Conservation (phyloP, 2,329 filamentous ascomycete genomes). For the Hymenoscyphus scutula region DNA sequence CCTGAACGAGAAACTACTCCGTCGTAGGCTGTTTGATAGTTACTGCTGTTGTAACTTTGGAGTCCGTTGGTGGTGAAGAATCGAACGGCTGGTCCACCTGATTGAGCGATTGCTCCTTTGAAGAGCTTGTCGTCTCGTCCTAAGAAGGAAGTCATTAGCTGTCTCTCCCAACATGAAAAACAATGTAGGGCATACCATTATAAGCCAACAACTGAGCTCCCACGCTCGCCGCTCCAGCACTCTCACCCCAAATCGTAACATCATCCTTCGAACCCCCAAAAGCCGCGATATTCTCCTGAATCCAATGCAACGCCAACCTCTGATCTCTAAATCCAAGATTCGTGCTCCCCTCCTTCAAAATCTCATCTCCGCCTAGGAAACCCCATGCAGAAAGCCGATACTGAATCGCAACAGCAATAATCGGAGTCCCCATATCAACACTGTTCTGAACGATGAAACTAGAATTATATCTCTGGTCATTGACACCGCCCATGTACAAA, state of each 20-base stretch:
- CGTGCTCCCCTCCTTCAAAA: slow-evolving; percentile 40
- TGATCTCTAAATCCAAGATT: slow-evolving; percentile 48
- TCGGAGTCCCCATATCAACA: slow-evolving; percentile 42
- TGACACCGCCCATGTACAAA: slow-evolving; percentile 36
- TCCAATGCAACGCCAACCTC: slow-evolving; percentile 43
- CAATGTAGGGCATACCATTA: slow-evolving; percentile 31
- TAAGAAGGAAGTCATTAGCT: background rate
- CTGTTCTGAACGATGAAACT: slow-evolving; percentile 37
- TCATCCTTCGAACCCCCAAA: slow-evolving; percentile 45
- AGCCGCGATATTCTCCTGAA: slow-evolving; percentile 43
- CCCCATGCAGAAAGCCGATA: slow-evolving; percentile 47
- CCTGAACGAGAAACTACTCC: slow-evolving; percentile 38
- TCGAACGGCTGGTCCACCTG: slow-evolving; percentile 31
- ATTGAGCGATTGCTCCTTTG: slow-evolving; percentile 48
- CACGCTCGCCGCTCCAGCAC: slow-evolving; percentile 34
- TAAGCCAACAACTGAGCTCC: slow-evolving; percentile 43
- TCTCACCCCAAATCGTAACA: slow-evolving; percentile 47
- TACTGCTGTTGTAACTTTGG: slow-evolving; percentile 20
- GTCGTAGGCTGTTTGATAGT: slow-evolving; percentile 33
- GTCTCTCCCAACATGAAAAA: background rate
- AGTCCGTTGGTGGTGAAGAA: slow-evolving; percentile 14
- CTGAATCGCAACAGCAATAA: slow-evolving; percentile 46
- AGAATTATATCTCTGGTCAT: slow-evolving; percentile 26
- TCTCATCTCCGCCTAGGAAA: slow-evolving; percentile 43
- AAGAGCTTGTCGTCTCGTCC: slow-evolving; percentile 55